phyloP scores from a whole-genome alignment of 1,284 basidiomycete genomes.

The Agroathelia rolfsii region DNA sequence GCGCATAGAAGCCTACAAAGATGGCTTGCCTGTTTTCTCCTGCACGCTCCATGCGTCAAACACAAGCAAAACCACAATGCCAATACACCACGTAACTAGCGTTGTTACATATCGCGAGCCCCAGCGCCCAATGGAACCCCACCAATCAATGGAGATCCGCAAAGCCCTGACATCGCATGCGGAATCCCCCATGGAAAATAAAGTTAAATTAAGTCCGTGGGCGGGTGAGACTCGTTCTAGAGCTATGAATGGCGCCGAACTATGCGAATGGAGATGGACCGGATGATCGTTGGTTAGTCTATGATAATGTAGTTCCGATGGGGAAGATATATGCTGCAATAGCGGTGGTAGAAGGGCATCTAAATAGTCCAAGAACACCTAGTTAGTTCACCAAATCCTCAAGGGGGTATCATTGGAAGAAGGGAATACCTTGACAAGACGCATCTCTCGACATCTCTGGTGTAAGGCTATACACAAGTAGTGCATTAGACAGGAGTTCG shows the following conservation, averaged over 20 bases:
- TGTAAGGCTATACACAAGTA: slow-evolving; percentile 53
- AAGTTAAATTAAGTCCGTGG: slow-evolving; percentile 39
- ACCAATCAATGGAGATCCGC: slow-evolving; percentile 52
- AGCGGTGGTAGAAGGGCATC: slow-evolving; percentile 44
- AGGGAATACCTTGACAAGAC: slow-evolving; percentile 17
- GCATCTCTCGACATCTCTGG: slow-evolving; percentile 13
- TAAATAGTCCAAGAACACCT: slow-evolving; percentile 17
- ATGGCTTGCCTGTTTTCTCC: slow-evolving; percentile 23
- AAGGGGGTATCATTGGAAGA: neutral
- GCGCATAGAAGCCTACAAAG: slow-evolving; percentile 11
- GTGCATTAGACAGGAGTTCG: slow-evolving; percentile 42
- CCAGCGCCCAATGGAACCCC: slow-evolving; percentile 57
- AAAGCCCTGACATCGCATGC: slow-evolving; percentile 38
- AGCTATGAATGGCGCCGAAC: slow-evolving; percentile 54
- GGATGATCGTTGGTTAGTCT: slow-evolving; percentile 31
- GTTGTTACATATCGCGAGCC: slow-evolving; percentile 66
- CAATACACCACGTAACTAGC: slow-evolving; percentile 60
- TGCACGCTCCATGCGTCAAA: slow-evolving; percentile 38
- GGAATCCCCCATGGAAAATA: slow-evolving; percentile 47
- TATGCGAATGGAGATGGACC: slow-evolving; percentile 64
- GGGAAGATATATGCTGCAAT: slow-evolving; percentile 44
- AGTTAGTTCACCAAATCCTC: slow-evolving; percentile 8
- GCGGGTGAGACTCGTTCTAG: slow-evolving; percentile 13
- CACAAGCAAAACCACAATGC: slow-evolving; percentile 46
- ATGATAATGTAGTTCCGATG: slow-evolving; percentile 64